Conservation (phyloP, 768 basidiomycete species). For the Panus rudis region DNA sequence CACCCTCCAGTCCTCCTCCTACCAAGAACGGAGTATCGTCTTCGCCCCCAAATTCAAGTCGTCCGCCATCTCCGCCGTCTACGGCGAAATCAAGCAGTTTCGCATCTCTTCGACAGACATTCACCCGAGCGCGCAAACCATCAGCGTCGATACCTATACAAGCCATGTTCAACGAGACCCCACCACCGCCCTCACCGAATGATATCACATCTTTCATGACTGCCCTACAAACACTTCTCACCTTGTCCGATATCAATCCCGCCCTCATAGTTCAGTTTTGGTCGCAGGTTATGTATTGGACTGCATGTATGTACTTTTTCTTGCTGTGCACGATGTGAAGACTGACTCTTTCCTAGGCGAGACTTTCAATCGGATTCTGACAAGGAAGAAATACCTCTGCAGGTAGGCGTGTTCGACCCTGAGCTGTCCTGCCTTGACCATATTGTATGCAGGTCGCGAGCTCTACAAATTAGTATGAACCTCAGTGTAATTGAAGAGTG, state of each 20-base stretch:
- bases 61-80: conserved; percentile 47
- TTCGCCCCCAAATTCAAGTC: conserved; percentile 28
- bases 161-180: conserved; percentile 37
- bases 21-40: conserved; percentile 14
- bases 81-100: conserved; percentile 42
- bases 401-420: conserved; percentile 40
- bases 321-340: background rate
- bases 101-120: conserved; percentile 61
- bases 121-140: conserved; percentile 44
- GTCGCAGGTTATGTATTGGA: conserved; percentile 99
- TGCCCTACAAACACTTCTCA: conserved; percentile 75
- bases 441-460: conserved; percentile 54
- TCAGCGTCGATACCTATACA: conserved; percentile 41
- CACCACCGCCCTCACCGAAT: conserved; percentile 32
- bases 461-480: conserved; percentile 87
- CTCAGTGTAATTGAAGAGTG: conserved; percentile 84
- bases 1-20: conserved; percentile 17
- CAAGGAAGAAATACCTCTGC: conserved; percentile 93
- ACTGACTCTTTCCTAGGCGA: conserved; percentile 45
- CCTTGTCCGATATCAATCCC: conserved; percentile 86
- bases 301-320: conserved; percentile 59
- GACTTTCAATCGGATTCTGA: conserved; percentile 77
- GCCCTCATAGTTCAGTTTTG: conserved; percentile 83
- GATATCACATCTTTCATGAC: conserved; percentile 78
- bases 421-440: background rate